Base-by-base conservation (phyloP, 129 eudicot species). In the Artemisia tridentata region DNA sequence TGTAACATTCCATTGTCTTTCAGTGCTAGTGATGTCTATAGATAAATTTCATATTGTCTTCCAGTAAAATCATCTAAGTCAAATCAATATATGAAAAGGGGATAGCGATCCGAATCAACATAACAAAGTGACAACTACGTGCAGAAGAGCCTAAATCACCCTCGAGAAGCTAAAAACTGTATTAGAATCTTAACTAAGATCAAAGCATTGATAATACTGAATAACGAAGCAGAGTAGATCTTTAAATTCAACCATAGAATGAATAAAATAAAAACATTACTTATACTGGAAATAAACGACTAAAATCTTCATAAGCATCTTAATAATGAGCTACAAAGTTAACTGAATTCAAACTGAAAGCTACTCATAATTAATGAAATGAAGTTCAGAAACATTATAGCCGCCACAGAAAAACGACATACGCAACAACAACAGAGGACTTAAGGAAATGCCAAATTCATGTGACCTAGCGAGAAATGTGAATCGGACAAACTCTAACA, bases 171-270 rank as follows among this genome's bases (percentile, higher is more conserved):
- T 58, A 23, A 10, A 57, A 14, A 18, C 41, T 23, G 61, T 8
- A 23, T 8, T 11, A 45, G n/a, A 46, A 72, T 46, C 47, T 45
- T 29, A 59, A 25, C 15, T 23, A 7, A 21, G 16, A 58, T 72
- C 3, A 20, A 34, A 72, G 27, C 34, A 50, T 18, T 10, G 1
- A 59, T 47, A 16, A 29, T 7, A 38, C 45, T 38, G 10, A 11
- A 38, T 38, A 38, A 38, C 11, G 11, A 72, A 72, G 47, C 75
- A 71, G 13, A 72, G 12, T 23, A 16, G 3, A 63, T 27, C 11
- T 34, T 6, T 34, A 34, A 29, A 47, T 12, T 58, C 13, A 47
- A 62, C 20, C 7, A 16, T 11, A 56, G 19, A 50, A 7, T 20
- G 1, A 71, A 17, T 23, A 51, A 5, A 34, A 23, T 49, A 53